Percentiles rank a stretch among this genome's conserved stretches.
Conservation (phyloP, 768 basidiomycete genomes). For the Amanita rubescens region DNA sequence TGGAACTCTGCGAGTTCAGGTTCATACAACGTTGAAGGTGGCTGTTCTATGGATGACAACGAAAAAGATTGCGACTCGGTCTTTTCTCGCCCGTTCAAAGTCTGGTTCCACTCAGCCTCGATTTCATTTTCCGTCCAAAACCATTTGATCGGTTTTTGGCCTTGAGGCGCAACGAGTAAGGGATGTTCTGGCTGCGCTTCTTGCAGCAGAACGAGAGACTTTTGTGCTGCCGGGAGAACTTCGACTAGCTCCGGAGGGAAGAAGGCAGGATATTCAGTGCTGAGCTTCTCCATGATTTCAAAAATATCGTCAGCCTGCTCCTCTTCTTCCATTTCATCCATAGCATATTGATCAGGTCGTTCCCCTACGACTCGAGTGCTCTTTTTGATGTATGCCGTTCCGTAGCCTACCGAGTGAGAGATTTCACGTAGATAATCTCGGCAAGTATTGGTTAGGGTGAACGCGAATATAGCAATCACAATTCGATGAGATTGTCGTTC, state of each 20-base stretch:
- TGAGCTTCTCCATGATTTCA: slow-evolving; percentile 27
- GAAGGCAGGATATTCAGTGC: slow-evolving; percentile 53
- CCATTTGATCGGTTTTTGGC: slow-evolving; percentile 39
- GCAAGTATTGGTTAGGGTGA: slow-evolving; percentile 58
- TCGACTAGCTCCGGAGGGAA: slow-evolving; percentile 44
- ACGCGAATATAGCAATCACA: slow-evolving; percentile 53
- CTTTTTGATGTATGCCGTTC: slow-evolving; percentile 22
- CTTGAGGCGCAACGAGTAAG: slow-evolving; percentile 30
- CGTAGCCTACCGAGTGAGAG: slow-evolving; percentile 53
- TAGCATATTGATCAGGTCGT: slow-evolving; percentile 21
- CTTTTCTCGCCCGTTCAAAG: slow-evolving; percentile 1
- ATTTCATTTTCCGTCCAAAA: slow-evolving; percentile 57
- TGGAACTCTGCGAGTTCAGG: slow-evolving; percentile 39
- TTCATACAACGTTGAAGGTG: slow-evolving; percentile 16
- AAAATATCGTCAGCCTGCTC: slow-evolving; percentile 33
- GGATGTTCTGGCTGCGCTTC: slow-evolving; percentile 61
- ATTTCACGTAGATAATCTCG: slow-evolving; percentile 54
- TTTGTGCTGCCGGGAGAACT: slow-evolving; percentile 56
- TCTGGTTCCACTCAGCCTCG: slow-evolving; percentile 35
- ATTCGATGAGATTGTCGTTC: slow-evolving; percentile 41
- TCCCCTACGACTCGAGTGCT: slow-evolving; percentile 18
- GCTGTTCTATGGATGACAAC: neutral
- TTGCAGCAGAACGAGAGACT: slow-evolving; percentile 58
- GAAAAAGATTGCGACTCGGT: slow-evolving; percentile 1
- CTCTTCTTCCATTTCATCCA: slow-evolving; percentile 31